Conservation (phyloP, 1,284 basidiomycete species). For the Athelia psychrophila region DNA sequence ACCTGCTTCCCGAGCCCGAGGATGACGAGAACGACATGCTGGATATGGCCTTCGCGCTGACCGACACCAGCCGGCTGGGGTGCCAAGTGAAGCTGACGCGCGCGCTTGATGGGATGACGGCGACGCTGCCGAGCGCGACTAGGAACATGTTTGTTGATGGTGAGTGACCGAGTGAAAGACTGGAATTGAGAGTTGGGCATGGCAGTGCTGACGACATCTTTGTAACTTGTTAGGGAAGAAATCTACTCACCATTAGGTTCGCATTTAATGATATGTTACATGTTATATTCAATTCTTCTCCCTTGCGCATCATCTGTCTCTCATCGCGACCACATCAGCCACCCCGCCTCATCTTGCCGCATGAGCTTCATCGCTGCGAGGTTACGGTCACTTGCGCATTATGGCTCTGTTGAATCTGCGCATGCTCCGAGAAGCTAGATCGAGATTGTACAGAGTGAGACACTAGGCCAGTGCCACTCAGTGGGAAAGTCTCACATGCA, state of each 20-base stretch:
- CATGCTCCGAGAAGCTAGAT: too few relatives aligned
- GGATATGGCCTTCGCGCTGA: conserved; percentile 96
- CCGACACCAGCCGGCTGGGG: conserved; percentile 84
- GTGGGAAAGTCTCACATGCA: too few relatives aligned
- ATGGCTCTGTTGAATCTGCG: too few relatives aligned
- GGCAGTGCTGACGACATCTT: neutral
- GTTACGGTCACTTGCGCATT: too few relatives aligned
- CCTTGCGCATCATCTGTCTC: too few relatives aligned
- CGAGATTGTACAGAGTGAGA: too few relatives aligned
- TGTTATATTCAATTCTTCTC: too few relatives aligned
- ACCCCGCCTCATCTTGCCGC: too few relatives aligned
- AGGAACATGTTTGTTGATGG: conserved; percentile 97
- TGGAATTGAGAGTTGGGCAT: neutral
- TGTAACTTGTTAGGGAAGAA: conserved; percentile 35
- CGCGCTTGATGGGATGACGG: conserved; percentile 84
- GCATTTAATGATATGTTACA: too few relatives aligned
- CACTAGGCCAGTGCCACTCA: too few relatives aligned
- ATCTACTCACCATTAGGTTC: conserved; percentile 39
- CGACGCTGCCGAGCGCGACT: conserved; percentile 89
- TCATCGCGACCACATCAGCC: too few relatives aligned
- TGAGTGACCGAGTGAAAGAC: conserved; percentile 29
- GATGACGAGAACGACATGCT: conserved; percentile 99
- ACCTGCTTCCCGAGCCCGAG: conserved; percentile 85
- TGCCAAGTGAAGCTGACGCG: conserved; percentile 85
- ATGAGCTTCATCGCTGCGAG: too few relatives aligned